Conservation (phyloP, 306 rosid genomes). For the Gastrolobium bilobum region DNA sequence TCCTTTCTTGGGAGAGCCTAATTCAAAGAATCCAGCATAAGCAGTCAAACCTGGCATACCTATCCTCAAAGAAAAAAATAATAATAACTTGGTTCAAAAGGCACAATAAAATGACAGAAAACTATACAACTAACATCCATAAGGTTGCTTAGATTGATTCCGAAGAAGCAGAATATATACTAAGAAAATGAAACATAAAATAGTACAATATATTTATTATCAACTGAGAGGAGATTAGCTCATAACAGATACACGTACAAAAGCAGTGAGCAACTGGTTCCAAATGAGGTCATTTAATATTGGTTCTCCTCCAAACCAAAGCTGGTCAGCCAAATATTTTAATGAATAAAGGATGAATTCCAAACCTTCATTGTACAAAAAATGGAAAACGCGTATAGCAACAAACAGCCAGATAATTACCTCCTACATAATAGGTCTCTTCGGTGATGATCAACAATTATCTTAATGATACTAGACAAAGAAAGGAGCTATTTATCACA, state of each 20-base stretch:
- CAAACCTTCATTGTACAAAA: not conserved
- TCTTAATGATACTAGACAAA: slow-evolving; percentile 8
- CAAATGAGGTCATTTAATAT: not conserved
- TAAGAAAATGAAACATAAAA: not conserved
- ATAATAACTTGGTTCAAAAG: not conserved
- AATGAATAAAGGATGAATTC: not conserved
- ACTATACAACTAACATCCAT: not conserved
- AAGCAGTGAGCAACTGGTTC: not conserved
- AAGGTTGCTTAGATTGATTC: slow-evolving; percentile 4
- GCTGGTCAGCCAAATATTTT: not conserved
- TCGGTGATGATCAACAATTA: not conserved
- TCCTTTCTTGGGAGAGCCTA: slow-evolving; percentile 55
- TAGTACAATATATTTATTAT: not conserved
- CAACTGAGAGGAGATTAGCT: not conserved
- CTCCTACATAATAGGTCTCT: not conserved
- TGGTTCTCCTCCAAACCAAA: not conserved
- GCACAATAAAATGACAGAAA: not conserved
- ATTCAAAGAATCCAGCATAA: slow-evolving; percentile 51
- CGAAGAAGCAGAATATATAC: not conserved
- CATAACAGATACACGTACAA: not conserved
- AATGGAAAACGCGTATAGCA: not conserved
- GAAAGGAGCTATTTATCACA: not conserved
- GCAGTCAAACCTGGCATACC: slow-evolving; percentile 65
- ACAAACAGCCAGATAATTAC: not conserved
- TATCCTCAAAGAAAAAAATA: slow-evolving; percentile 19